These are phyloP conservation scores for Platismatia glauca DNA, from an alignment of 495 filamentous ascomycete species.

Conservation along the genomic window DNA sequence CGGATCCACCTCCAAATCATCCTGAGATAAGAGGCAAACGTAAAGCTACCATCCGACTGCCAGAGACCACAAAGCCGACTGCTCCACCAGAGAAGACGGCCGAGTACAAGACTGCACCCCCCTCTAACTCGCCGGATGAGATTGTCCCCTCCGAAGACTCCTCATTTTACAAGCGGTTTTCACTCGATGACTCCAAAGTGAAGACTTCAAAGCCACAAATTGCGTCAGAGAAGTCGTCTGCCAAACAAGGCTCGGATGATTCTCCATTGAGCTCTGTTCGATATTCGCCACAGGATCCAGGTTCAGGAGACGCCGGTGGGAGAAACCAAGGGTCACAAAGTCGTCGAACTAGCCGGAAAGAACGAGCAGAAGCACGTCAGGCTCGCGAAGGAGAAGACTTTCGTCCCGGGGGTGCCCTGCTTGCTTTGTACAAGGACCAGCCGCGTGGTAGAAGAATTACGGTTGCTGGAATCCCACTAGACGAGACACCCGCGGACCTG, in stretches of 20 bases:
- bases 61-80: background rate
- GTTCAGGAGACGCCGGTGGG: background rate
- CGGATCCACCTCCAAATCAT: background rate
- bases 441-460: background rate
- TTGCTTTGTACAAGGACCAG: background rate
- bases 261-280: background rate
- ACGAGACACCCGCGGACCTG: constrained; percentile 8
- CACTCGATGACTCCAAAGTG: background rate
- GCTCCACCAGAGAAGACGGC: background rate
- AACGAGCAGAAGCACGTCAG: constrained; percentile 1
- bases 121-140: background rate
- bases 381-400: background rate
- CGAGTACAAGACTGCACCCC: background rate
- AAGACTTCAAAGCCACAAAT: background rate
- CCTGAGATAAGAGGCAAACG: background rate
- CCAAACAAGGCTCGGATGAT: background rate
- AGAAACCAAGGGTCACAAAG: background rate
- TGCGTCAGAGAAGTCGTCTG: background rate
- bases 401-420: background rate
- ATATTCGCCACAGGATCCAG: background rate
- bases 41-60: background rate
- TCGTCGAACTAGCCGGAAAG: background rate
- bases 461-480: constrained; percentile 6
- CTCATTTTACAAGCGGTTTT: background rate
- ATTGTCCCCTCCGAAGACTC: background rate